These are phyloP conservation scores for Nadsonia starkeyi-henricii DNA, from an alignment of 1,139 yeast genomes.

Conservation along the genomic window DNA sequence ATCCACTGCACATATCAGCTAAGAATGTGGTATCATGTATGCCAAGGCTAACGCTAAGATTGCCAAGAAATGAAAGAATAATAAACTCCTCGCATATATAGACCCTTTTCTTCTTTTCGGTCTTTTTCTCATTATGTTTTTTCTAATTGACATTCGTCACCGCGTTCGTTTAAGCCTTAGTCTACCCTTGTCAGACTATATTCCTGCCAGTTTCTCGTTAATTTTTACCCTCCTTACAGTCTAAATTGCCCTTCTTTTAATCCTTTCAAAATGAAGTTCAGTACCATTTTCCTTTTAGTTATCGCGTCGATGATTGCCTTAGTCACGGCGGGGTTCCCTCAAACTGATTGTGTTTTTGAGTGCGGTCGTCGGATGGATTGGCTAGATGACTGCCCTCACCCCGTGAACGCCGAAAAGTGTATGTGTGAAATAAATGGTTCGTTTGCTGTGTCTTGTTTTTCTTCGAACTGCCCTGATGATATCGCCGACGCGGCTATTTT, in stretches of 20 bases:
- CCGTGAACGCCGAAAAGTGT: conserved; percentile 44
- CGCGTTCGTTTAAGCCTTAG: background rate
- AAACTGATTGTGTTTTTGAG: conserved; percentile 77
- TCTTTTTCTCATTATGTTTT: too few species aligned
- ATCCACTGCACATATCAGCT: background rate
- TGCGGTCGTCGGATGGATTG: conserved; percentile 75
- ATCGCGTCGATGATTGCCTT: background rate
- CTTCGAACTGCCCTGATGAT: conserved; percentile 49
- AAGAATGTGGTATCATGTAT: too few species aligned
- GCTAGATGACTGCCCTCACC: too few species aligned
- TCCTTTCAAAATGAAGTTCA: conserved; percentile 3
- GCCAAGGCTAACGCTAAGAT: too few species aligned
- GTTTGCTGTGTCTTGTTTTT: conserved; percentile 48
- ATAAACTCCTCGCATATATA: too few species aligned
- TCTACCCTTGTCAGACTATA: background rate
- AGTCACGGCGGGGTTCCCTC: conserved; percentile 54
- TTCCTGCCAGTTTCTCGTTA: background rate
- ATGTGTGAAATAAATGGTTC: conserved; percentile 39
- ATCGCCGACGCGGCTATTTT: conserved; percentile 40
- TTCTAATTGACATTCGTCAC: too few species aligned
- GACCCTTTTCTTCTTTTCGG: too few species aligned
- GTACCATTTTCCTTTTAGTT: background rate
- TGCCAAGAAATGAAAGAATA: too few species aligned
- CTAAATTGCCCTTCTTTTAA: background rate
- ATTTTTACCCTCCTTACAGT: too few species aligned